Evolutionary conservation across 2,329 filamentous ascomycete genomes (phyloP), one percentile per base, ranked within the genome.

Genomic region (Canariomyces notabilis): DNA sequence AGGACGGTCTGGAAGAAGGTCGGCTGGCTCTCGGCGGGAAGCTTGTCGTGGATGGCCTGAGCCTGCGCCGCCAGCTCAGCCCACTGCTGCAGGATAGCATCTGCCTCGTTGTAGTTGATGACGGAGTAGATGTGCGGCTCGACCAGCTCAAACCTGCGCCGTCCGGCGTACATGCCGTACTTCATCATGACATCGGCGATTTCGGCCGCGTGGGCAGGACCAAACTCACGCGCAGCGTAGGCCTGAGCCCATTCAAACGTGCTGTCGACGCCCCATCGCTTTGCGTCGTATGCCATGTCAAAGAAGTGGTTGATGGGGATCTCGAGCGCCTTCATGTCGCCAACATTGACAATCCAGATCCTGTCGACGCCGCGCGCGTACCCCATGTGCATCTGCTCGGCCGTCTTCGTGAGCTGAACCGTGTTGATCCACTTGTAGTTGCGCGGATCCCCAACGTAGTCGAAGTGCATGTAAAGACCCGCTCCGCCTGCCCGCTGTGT

Each of bases 301-400:
- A 86, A 67, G 66, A 81, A 85, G 61, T 85, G 81, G 57, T 70
- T 79, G 59, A 85, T 79, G 16, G 82, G 80, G 14, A 85, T 71
- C 65, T 85, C 70, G 3, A 80, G 68, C 1, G 77, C 77, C 64
- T 84, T 85, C 50, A 85, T 69, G 57, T 85, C 81, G 33, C 80
- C 81, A 16, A 84, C 77, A 51, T 85, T 85, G 54, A 83, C 78
- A 35, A 84, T 73, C 81, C 80, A 85, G 51, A 85, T 80, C 15
- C 75, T 68, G 51, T 76, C 70, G 3, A 79, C 80, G 2, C 77
- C 67, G 32, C 78, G 72, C 18, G 77, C 69, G 45, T 81, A 76
- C 2, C 81, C 77, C 42, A 81, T 67, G 50, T 74, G 71, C 71
- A 85, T 75, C 62, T 84, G 60, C 58, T 82, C 75, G 59, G 75